phyloP scores from a whole-genome alignment of 805 yeast species.

The Starmerella sp. region DNA sequence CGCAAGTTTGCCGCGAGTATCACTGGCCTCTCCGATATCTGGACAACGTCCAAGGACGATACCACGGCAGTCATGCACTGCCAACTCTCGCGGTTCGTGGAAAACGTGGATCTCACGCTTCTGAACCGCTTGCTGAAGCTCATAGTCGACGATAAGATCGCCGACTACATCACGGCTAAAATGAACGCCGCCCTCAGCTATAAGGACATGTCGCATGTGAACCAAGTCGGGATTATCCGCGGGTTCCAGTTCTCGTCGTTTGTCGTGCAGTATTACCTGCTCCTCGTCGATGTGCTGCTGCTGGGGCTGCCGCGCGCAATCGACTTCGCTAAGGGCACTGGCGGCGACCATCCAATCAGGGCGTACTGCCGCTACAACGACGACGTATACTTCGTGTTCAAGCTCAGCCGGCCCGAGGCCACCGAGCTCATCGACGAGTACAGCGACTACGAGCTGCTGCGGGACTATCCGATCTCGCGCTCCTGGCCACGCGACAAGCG shows the following conservation, averaged over 20 bases:
- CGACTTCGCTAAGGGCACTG: constrained; percentile 68
- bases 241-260: constrained; percentile 89
- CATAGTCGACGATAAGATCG: constrained; percentile 78
- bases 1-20: constrained; percentile 93
- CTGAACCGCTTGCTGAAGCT: constrained; percentile 70
- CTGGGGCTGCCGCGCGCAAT: constrained; percentile 79
- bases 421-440: constrained; percentile 65
- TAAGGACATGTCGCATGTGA: constrained; percentile 91
- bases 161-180: constrained; percentile 86
- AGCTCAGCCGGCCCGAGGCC: constrained; percentile 63
- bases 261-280: constrained; percentile 80
- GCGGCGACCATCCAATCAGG: constrained; percentile 62
- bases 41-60: constrained; percentile 69
- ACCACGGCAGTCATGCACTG: constrained; percentile 79
- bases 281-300: constrained; percentile 67
- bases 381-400: constrained; percentile 64
- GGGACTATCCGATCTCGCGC: constrained; percentile 22
- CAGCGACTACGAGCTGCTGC: not conserved
- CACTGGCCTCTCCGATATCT: constrained; percentile 62
- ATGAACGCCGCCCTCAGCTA: constrained; percentile 71
- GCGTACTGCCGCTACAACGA: constrained; percentile 76
- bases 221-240: constrained; percentile 74
- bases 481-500: constrained; percentile 94
- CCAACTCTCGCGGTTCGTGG: constrained; percentile 55
- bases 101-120: constrained; percentile 79